A percentile compares a stretch with the other conserved stretches of the same genome.
Evolutionary conservation across 2,329 filamentous ascomycete species (phyloP).

Genomic region (Mariannaea elegans): DNA sequence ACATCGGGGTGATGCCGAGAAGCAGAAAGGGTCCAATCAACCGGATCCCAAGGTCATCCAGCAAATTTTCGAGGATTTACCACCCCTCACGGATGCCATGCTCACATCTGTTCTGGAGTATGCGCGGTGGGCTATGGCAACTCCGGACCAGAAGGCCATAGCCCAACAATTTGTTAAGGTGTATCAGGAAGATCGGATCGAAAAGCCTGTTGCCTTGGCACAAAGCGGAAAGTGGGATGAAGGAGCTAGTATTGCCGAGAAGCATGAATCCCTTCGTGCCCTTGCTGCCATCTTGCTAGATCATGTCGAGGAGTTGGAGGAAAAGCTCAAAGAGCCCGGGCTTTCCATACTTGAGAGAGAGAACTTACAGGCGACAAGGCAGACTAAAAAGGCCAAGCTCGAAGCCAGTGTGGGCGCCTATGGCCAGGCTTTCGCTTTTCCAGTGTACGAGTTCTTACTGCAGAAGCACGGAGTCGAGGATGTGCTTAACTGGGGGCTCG

Average conservation of each 20-base stretch:
- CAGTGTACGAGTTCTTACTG: conserved; percentile 83
- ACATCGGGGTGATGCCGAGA: conserved; percentile 48
- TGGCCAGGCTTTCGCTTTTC: conserved; percentile 73
- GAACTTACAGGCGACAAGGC: conserved; percentile 46
- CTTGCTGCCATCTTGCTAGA: conserved; percentile 65
- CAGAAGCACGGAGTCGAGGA: conserved; percentile 70
- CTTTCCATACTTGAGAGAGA: conserved; percentile 42
- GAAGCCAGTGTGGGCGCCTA: conserved; percentile 70
- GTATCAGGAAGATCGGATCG: conserved; percentile 60
- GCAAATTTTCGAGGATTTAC: conserved; percentile 58
- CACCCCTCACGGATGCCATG: conserved; percentile 63
- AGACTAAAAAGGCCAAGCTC: conserved; percentile 54
- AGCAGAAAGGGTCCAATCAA: conserved; percentile 43
- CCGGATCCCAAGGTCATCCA: conserved; percentile 53
- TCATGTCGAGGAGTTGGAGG: conserved; percentile 56
- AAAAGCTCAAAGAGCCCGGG: conserved; percentile 38
- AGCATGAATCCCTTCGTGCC: conserved; percentile 63
- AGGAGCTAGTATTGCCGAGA: conserved; percentile 66
- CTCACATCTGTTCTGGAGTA: conserved; percentile 63
- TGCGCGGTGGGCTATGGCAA: conserved; percentile 58
- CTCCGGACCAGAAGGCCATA: conserved; percentile 53
- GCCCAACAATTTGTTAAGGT: conserved; percentile 57
- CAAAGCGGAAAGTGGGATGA: conserved; percentile 66
- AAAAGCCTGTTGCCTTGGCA: conserved; percentile 63
- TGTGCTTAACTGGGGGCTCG: conserved; percentile 76